phyloP scores from a whole-genome alignment of 2,329 filamentous ascomycete species.

The Phialophora tarda region DNA sequence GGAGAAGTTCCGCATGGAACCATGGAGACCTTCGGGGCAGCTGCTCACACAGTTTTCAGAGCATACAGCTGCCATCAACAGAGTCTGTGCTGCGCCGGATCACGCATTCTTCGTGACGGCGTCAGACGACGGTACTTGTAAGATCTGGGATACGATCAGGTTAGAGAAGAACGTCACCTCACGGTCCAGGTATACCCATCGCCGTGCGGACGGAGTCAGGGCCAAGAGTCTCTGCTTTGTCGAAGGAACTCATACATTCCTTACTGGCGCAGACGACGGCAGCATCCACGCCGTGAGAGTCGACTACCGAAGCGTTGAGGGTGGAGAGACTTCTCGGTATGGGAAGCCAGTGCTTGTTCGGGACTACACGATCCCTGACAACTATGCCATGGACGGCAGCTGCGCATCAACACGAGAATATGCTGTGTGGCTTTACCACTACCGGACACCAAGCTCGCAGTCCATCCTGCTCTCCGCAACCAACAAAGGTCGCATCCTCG shows the following conservation, averaged over 20 bases:
- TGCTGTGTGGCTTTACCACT: conserved; percentile 91
- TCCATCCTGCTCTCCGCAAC: conserved; percentile 89
- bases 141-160: conserved; percentile 88
- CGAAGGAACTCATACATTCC: conserved; percentile 90
- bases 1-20: conserved; percentile 47
- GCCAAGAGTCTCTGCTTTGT: conserved; percentile 88
- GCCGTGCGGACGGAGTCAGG: conserved; percentile 70
- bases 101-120: conserved; percentile 94
- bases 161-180: conserved; percentile 91
- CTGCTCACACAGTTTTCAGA: conserved; percentile 89
- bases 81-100: conserved; percentile 82
- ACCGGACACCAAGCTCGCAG: conserved; percentile 72
- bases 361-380: conserved; percentile 73
- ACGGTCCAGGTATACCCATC: conserved; percentile 83
- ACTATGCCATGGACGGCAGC: conserved; percentile 70
- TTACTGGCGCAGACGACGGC: conserved; percentile 88
- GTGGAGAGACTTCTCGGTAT: conserved; percentile 70
- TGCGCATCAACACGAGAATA: conserved; percentile 63
- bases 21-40: conserved; percentile 83
- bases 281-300: conserved; percentile 88
- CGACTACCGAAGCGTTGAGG: conserved; percentile 64
- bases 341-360: conserved; percentile 76
- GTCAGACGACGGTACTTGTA: conserved; percentile 87
- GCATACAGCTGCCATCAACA: conserved; percentile 80
- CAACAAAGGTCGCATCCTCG: conserved; percentile 80